These are phyloP conservation scores for Podaxis pistillaris DNA, from an alignment of 768 basidiomycete species.

Conservation along the genomic window DNA sequence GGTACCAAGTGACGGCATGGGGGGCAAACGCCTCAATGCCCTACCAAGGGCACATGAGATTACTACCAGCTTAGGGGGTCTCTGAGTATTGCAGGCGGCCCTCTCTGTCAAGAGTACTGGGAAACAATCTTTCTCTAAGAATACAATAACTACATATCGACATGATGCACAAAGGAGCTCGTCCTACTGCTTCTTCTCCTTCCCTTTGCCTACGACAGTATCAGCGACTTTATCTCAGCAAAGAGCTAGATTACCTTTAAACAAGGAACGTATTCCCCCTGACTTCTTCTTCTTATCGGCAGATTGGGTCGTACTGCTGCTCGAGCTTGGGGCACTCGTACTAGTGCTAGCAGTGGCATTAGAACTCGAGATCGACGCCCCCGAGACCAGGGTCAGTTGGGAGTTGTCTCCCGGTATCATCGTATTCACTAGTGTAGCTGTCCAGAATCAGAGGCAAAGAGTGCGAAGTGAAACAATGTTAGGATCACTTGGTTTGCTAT, in stretches of 20 bases:
- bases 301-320: background rate
- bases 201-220: constrained; percentile 13
- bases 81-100: too few relatives aligned
- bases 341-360: constrained; percentile 11
- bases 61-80: too few relatives aligned
- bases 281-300: background rate
- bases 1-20: background rate
- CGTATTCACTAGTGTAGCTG: background rate
- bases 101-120: too few relatives aligned
- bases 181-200: background rate
- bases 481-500: background rate
- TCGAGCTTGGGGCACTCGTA: constrained; percentile 7
- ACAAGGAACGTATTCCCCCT: constrained; percentile 19
- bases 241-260: constrained; percentile 20
- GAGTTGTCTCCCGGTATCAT: background rate
- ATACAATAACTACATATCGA: background rate
- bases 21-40: too few relatives aligned
- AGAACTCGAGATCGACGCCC: background rate
- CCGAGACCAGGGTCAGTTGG: constrained; percentile 4
- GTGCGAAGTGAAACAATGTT: background rate
- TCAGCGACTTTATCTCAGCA: background rate
- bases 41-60: too few relatives aligned
- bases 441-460: background rate
- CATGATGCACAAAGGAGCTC: background rate
- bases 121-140: background rate